phyloP scores from a whole-genome alignment of 2,329 filamentous ascomycete genomes.

The Cladophialophora bantiana region DNA sequence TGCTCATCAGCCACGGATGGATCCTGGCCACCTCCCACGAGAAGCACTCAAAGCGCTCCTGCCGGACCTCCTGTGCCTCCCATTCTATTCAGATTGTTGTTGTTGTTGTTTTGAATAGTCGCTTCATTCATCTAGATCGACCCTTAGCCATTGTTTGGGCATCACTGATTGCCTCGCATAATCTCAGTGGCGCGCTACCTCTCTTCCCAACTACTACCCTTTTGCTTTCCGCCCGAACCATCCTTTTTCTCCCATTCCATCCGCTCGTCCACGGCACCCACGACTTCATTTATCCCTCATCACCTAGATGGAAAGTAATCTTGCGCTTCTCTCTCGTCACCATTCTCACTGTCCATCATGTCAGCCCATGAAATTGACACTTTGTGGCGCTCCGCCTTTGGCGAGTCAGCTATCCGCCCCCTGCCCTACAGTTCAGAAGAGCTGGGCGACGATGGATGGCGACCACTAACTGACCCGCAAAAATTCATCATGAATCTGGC shows the following conservation, averaged over 20 bases:
- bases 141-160: neutral
- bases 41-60: slow-evolving; percentile 7
- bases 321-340: neutral
- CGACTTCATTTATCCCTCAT: slow-evolving; percentile 20
- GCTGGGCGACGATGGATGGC: slow-evolving; percentile 37
- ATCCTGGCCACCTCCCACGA: slow-evolving; percentile 2
- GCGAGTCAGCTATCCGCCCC: slow-evolving; percentile 32
- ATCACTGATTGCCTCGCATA: neutral
- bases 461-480: slow-evolving; percentile 36
- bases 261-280: neutral
- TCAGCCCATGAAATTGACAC: slow-evolving; percentile 30
- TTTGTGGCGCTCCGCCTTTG: slow-evolving; percentile 38
- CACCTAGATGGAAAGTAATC: slow-evolving; percentile 14
- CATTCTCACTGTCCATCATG: slow-evolving; percentile 17
- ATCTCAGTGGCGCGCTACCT: neutral
- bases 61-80: slow-evolving; percentile 5
- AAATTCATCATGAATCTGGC: slow-evolving; percentile 35
- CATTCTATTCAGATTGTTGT: slow-evolving; percentile 17
- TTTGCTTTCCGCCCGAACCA: slow-evolving; percentile 18
- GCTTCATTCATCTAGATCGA: neutral
- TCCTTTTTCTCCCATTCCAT: slow-evolving; percentile 15
- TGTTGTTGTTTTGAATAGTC: slow-evolving; percentile 14
- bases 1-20: slow-evolving; percentile 1
- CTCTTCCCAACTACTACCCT: slow-evolving; percentile 5
- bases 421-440: slow-evolving; percentile 34